Base-by-base conservation (phyloP, 2,329 filamentous ascomycete genomes). In the Bimuria novae-zelandiae region DNA sequence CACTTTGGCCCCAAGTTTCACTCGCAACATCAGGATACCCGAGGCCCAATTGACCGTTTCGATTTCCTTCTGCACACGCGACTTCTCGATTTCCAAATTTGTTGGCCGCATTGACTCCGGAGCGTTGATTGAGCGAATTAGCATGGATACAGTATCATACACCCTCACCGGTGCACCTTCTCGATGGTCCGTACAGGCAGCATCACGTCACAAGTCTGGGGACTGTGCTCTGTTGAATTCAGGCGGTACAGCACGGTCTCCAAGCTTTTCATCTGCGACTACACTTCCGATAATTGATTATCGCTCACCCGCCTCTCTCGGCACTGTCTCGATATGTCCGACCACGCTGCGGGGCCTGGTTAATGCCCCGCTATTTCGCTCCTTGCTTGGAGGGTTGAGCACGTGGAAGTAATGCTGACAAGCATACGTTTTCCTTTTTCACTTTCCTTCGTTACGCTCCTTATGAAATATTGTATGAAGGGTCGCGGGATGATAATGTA, bases 91-190 rank as follows among this genome's bases (percentile, higher is more conserved):
- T 51, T 55, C n/a, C 35, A 32, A 4, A 12, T 54, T 52, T 41
- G 16, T 41, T 30, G 32, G 19, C 30, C 30, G 17, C 22, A 23
- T 57, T 39, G 19, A 51, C 49, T 25, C 16, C 44, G 33, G 44
- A 57, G 59, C 57, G 54, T 62, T 59, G 49, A 56, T 52, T 56
- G 46, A 52, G 48, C 52, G 52, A 54, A 39, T 32, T 44, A 57
- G 55, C 53, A 55, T 62, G 49, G 52, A 59, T 53, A 60, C 39
- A 52, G 27, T 37, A 53, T 52, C 57, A 61, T 61, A 57, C 49
- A 48, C 59, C 57, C 51, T 61, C 60, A 61, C 51, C 49, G 60
- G 60, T 54, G 43, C 48, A 41, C 30, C 35, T 40, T 60, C 56
- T 39, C 35, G 33, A 51, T 54, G 47, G 51, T 62, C 60, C 43